A percentile compares a stretch with the other conserved stretches of the same genome.
phyloP scores from a whole-genome alignment of 495 filamentous ascomycete species.

The Rostrohypoxylon terebratum region DNA sequence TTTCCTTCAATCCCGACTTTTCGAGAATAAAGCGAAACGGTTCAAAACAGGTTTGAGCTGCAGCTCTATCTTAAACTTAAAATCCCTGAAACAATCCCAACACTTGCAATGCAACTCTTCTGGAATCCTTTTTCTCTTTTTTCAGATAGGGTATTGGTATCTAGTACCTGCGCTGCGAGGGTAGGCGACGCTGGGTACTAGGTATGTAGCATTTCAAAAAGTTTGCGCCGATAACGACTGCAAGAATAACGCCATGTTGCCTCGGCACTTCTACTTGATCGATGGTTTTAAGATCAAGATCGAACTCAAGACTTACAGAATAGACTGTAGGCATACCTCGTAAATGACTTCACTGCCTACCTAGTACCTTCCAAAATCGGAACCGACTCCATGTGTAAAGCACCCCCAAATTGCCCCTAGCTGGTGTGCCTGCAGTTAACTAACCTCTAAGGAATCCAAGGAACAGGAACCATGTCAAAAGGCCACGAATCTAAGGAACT shows the following conservation, averaged over 20 bases:
- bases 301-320: background rate
- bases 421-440: background rate
- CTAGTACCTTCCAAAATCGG: constrained; percentile 12
- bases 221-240: background rate
- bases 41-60: background rate
- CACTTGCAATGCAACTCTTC: background rate
- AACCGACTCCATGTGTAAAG: background rate
- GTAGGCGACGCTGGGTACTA: background rate
- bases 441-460: too few species aligned
- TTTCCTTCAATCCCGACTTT: background rate
- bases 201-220: background rate
- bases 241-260: background rate
- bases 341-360: background rate
- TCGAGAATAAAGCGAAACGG: constrained; percentile 2
- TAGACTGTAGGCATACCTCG: background rate
- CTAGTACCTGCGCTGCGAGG: background rate
- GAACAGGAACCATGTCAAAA: constrained; percentile 3
- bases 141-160: background rate
- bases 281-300: background rate
- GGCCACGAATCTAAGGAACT: background rate
- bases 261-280: background rate
- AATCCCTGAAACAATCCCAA: constrained; percentile 5
- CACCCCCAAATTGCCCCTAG: background rate
- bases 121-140: background rate
- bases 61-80: constrained; percentile 12